A percentile compares a stretch with the other conserved stretches of the same genome.
Conservation (phyloP, 768 basidiomycete genomes). For the Tricholoma hemisulphureum region DNA sequence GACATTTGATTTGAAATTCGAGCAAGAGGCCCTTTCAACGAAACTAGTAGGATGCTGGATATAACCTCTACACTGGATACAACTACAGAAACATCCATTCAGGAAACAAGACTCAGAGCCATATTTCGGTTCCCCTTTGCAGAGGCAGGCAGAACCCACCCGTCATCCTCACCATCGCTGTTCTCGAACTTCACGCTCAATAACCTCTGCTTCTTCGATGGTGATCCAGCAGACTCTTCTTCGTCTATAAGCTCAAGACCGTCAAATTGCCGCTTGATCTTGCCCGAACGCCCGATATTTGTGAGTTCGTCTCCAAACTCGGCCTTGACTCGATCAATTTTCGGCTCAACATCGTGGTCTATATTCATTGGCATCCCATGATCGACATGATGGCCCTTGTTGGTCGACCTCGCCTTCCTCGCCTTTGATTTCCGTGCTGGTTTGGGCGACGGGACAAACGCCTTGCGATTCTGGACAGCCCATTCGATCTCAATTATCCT, state of each 20-base stretch:
- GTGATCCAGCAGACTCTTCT: conserved; percentile 24
- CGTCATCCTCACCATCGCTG: conserved; percentile 33
- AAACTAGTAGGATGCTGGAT: too few relatives aligned
- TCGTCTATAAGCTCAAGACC: conserved; percentile 22
- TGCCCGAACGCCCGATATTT: conserved; percentile 36
- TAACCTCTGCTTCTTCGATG: conserved; percentile 34
- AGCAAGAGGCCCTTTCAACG: too few relatives aligned
- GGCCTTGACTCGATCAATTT: conserved; percentile 15
- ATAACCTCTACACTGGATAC: too few relatives aligned
- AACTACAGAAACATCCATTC: background rate
- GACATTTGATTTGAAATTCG: too few relatives aligned
- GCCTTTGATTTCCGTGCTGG: conserved; percentile 38
- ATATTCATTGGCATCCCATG: conserved; percentile 29
- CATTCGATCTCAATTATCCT: conserved; percentile 85
- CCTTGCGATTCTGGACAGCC: conserved; percentile 62
- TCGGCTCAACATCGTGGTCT: conserved; percentile 20
- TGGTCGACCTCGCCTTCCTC: conserved; percentile 31
- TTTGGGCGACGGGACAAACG: conserved; percentile 61
- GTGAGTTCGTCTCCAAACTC: conserved; percentile 47
- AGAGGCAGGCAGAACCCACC: conserved; percentile 27
- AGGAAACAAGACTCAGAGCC: background rate
- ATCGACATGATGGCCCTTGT: conserved; percentile 21
- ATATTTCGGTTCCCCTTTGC: conserved; percentile 14
- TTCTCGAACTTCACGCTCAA: conserved; percentile 20
- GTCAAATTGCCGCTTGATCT: conserved; percentile 37